These are phyloP conservation scores for Cornus kousa DNA, from an alignment of 148 eudicot genomes.

Conservation along the genomic window DNA sequence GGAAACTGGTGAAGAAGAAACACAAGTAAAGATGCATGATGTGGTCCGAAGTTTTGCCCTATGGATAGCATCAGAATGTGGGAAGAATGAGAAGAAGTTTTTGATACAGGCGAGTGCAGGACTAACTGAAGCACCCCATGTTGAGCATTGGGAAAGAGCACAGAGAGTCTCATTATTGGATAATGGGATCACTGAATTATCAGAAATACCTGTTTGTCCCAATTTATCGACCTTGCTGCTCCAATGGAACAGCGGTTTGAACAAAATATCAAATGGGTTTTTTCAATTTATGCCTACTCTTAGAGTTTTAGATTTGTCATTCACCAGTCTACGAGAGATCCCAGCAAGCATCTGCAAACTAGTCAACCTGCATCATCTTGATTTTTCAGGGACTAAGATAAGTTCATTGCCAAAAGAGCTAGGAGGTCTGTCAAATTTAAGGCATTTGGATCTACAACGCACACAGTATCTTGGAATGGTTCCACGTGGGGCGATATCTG, in stretches of 20 bases:
- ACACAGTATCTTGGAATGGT: constrained; percentile 9
- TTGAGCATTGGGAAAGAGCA: constrained; percentile 15
- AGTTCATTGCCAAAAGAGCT: constrained; percentile 19
- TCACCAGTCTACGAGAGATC: constrained; percentile 21
- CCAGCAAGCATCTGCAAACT: constrained; percentile 1
- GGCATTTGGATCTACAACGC: constrained; percentile 18
- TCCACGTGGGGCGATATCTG: constrained; percentile 16
- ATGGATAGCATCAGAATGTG: constrained; percentile 27
- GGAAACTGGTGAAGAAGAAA: constrained; percentile 26
- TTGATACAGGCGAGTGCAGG: constrained; percentile 19
- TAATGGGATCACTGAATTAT: constrained; percentile 19
- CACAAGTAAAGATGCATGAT: constrained; percentile 44
- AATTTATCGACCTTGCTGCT: constrained; percentile 23
- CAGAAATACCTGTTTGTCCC: constrained; percentile 14
- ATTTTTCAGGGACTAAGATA: constrained; percentile 24
- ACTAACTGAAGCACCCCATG: constrained; percentile 15
- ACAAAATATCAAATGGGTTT: constrained; percentile 13
- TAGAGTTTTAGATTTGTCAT: constrained; percentile 22
- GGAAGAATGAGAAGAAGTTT: constrained; percentile 5
- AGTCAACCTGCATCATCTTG: constrained; percentile 18
- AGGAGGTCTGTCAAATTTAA: constrained; percentile 9
- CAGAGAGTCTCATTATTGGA: constrained; percentile 22
- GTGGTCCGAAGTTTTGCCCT: constrained; percentile 40
- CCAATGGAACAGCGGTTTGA: constrained; percentile 24
- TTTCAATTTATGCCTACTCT: constrained; percentile 19